These are phyloP conservation scores for Lactifluus volemus DNA, from an alignment of 768 basidiomycete genomes.

Conservation along the genomic window DNA sequence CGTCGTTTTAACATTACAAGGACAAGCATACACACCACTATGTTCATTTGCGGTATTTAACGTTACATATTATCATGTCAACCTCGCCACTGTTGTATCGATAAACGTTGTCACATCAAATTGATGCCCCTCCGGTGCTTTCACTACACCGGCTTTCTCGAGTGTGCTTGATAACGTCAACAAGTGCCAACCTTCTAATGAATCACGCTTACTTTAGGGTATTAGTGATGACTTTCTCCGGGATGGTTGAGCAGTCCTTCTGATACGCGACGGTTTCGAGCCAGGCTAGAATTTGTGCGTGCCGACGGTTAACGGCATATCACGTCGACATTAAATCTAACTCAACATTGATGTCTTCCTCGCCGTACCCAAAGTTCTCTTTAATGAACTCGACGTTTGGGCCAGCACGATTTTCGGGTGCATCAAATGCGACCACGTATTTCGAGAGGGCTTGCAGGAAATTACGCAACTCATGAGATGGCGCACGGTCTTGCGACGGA, in stretches of 20 bases:
- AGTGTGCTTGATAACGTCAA: constrained; percentile 43
- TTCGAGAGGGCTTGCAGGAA: constrained; percentile 60
- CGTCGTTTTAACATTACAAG: background rate
- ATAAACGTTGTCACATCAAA: constrained; percentile 16
- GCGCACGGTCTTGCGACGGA: constrained; percentile 48
- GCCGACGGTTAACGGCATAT: background rate
- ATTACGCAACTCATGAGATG: constrained; percentile 35
- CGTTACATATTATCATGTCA: constrained; percentile 7
- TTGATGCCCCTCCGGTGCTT: constrained; percentile 42
- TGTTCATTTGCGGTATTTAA: background rate
- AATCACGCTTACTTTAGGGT: constrained; percentile 52
- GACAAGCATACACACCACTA: background rate
- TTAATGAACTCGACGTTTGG: constrained; percentile 69
- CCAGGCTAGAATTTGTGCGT: constrained; percentile 51
- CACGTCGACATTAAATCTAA: background rate
- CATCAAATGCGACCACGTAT: constrained; percentile 61
- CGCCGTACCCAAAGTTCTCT: constrained; percentile 69
- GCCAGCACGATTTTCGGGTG: constrained; percentile 43
- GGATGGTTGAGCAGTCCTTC: constrained; percentile 51
- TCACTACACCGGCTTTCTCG: constrained; percentile 68
- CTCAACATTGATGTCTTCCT: constrained; percentile 67
- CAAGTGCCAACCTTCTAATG: background rate
- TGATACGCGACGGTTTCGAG: constrained; percentile 73
- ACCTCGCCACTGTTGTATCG: constrained; percentile 6
- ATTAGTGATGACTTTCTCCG: constrained; percentile 52